phyloP scores from a whole-genome alignment of 192 early-diverging fungal species.

The Coemansia sp. region DNA sequence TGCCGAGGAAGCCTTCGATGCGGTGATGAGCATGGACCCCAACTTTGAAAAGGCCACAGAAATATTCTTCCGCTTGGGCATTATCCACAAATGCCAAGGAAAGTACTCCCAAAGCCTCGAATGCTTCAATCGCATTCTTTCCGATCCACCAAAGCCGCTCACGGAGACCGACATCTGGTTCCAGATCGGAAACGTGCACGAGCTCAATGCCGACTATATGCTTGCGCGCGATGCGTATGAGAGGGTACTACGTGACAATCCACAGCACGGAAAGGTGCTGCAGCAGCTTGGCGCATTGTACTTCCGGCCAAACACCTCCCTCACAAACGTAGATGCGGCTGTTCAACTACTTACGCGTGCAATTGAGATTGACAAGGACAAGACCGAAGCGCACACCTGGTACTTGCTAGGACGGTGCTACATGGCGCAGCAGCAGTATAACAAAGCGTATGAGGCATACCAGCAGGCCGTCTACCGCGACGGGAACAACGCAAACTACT shows the following conservation, averaged over 20 bases:
- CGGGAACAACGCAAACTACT: slow-evolving; percentile 92
- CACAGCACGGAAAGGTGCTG: slow-evolving; percentile 92
- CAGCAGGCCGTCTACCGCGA: slow-evolving; percentile 97
- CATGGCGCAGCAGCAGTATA: slow-evolving; percentile 94
- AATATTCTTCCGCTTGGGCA: slow-evolving; percentile 96
- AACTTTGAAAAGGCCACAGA: slow-evolving; percentile 98
- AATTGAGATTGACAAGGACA: slow-evolving; percentile 78
- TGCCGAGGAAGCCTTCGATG: slow-evolving; percentile 94
- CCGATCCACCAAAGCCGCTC: slow-evolving; percentile 87
- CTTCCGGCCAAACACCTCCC: slow-evolving; percentile 80
- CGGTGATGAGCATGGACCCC: slow-evolving; percentile 93
- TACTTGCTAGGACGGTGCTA: slow-evolving; percentile 95
- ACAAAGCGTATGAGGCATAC: slow-evolving; percentile 96
- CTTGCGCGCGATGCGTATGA: slow-evolving; percentile 92
- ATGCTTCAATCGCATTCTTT: slow-evolving; percentile 91
- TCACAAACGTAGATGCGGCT: slow-evolving; percentile 84
- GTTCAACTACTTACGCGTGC: slow-evolving; percentile 82
- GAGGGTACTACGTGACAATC: slow-evolving; percentile 82
- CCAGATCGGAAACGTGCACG: slow-evolving; percentile 96
- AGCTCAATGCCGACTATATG: slow-evolving; percentile 86
- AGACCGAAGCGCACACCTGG: slow-evolving; percentile 89
- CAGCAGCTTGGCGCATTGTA: slow-evolving; percentile 98
- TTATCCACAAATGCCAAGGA: slow-evolving; percentile 87
- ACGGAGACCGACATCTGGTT: slow-evolving; percentile 98
- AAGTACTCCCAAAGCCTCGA: slow-evolving; percentile 55